Conservation (phyloP, 768 basidiomycete genomes). For the Lactarius deliciosus region DNA sequence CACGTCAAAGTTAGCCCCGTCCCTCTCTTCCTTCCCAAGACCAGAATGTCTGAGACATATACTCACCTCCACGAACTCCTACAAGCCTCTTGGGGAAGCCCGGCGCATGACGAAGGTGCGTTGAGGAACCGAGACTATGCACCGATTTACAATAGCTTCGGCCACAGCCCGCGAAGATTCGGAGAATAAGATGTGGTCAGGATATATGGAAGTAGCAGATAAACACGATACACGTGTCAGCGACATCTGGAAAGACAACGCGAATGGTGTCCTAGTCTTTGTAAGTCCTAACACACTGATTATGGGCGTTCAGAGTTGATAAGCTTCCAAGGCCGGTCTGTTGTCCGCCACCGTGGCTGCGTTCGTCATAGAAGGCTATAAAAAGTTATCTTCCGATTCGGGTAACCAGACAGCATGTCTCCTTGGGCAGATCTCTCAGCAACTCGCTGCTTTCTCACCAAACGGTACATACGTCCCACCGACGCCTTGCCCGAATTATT, state of each 20-base stretch:
- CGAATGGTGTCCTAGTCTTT: slow-evolving; percentile 23
- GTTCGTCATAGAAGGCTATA: slow-evolving; percentile 29
- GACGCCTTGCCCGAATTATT: neutral
- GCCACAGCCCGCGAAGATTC: slow-evolving; percentile 1
- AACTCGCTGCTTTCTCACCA: slow-evolving; percentile 6
- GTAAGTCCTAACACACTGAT: slow-evolving; percentile 12
- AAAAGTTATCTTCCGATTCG: slow-evolving; percentile 25
- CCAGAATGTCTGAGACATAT: neutral
- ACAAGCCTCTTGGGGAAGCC: neutral
- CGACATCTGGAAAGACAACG: slow-evolving; percentile 15
- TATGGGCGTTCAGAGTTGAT: neutral
- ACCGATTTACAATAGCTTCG: neutral
- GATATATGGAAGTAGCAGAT: slow-evolving; percentile 9
- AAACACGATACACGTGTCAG: slow-evolving; percentile 8
- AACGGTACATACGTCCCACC: slow-evolving; percentile 12
- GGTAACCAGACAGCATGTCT: neutral
- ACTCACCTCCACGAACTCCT: neutral
- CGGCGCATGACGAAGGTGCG: neutral
- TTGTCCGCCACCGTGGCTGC: slow-evolving; percentile 31
- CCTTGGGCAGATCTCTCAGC: slow-evolving; percentile 20
- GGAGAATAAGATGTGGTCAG: slow-evolving; percentile 22
- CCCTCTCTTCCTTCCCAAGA: neutral
- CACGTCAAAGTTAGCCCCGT: neutral
- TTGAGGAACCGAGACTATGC: neutral
- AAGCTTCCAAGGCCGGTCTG: slow-evolving; percentile 29